phyloP scores from a whole-genome alignment of 306 rosid species.

The Mimosa pudica region DNA sequence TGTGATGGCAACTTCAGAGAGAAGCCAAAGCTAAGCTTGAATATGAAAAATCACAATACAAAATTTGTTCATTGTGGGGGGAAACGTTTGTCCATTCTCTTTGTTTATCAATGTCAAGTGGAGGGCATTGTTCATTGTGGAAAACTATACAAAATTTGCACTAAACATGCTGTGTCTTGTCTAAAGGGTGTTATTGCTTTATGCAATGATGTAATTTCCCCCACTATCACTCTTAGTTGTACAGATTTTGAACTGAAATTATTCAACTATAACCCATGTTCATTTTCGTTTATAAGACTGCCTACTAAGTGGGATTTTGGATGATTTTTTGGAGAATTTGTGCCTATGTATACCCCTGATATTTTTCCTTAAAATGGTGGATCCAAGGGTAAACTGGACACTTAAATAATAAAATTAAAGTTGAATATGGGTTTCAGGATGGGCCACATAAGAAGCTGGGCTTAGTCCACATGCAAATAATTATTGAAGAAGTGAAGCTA shows the following conservation, averaged over 20 bases:
- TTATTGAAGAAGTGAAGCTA: neutral
- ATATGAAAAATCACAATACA: neutral
- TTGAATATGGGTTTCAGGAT: neutral
- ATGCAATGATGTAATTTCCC: neutral
- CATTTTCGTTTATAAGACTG: neutral
- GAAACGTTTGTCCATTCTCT: neutral
- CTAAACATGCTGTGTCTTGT: neutral
- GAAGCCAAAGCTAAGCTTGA: slow-evolving; percentile 11
- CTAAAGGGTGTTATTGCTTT: no score
- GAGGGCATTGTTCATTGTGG: slow-evolving; percentile 11
- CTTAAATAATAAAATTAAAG: neutral
- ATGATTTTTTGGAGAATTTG: neutral
- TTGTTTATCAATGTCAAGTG: slow-evolving; percentile 11
- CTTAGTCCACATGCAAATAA: neutral
- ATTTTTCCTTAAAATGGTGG: no score
- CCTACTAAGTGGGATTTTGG: neutral
- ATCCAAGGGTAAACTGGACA: no score
- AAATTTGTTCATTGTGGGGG: no score
- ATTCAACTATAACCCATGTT: neutral
- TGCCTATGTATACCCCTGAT: neutral
- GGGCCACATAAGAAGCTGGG: neutral
- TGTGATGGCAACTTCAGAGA: slow-evolving; percentile 19
- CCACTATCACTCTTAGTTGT: neutral
- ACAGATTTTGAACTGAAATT: neutral
- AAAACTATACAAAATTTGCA: neutral